These are phyloP conservation scores for Ophiostoma pallidulum DNA, from an alignment of 2,329 filamentous ascomycete species.

Conservation along the genomic window DNA sequence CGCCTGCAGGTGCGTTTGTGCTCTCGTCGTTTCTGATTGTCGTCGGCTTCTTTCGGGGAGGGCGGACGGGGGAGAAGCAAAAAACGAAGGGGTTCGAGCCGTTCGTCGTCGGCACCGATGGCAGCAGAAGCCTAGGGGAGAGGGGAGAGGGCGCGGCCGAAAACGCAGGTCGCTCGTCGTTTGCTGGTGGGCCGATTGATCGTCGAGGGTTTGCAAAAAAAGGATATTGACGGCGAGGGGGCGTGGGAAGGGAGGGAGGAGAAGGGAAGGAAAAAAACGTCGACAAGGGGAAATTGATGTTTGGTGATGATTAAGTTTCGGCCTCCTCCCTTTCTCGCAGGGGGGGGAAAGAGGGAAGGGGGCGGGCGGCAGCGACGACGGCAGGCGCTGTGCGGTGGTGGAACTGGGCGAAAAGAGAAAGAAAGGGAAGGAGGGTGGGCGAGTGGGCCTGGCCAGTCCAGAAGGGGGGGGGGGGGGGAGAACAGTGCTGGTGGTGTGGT, in stretches of 20 bases:
- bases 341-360: background rate
- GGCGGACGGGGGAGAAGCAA: background rate
- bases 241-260: background rate
- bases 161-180: background rate
- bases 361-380: background rate
- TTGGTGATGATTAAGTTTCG: conserved; percentile 16
- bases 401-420: background rate
- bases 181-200: conserved; percentile 7
- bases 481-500: conserved; percentile 1
- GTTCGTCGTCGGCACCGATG: background rate
- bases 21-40: no score
- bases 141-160: no score
- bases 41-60: no score
- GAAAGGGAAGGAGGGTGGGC: background rate
- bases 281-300: conserved; percentile 9
- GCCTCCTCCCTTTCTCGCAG: conserved; percentile 6
- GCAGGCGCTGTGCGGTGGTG: no score
- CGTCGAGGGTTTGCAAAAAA: background rate
- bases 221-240: no score
- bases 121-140: background rate
- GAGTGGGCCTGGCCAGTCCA: no score
- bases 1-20: no score
- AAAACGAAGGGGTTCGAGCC: conserved; percentile 1
- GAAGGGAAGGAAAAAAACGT: conserved; percentile 10
- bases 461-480: background rate